Percentiles rank a stretch among this genome's conserved stretches.
Conservation (phyloP, 2,329 filamentous ascomycete genomes). For the Berkeleyomyces basicola region DNA sequence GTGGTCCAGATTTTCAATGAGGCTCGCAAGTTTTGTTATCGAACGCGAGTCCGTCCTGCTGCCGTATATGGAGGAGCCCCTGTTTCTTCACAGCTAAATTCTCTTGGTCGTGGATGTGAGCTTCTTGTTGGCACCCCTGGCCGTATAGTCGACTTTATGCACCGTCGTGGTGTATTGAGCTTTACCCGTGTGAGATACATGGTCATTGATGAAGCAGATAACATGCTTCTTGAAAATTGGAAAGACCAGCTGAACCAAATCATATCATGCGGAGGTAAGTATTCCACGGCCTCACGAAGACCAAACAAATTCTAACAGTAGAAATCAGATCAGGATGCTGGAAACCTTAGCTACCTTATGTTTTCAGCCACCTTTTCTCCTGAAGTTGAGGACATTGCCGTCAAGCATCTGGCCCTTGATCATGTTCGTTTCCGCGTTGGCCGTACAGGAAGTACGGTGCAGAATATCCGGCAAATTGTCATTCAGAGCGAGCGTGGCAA, state of each 20-base stretch:
- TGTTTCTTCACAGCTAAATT: conserved; percentile 47
- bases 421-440: conserved; percentile 74
- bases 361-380: conserved; percentile 94
- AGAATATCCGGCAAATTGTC: conserved; percentile 67
- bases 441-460: conserved; percentile 65
- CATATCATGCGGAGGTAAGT: conserved; percentile 17
- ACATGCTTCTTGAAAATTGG: conserved; percentile 74
- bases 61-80: conserved; percentile 79
- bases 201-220: conserved; percentile 88
- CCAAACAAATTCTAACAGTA: neutral
- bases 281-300: neutral
- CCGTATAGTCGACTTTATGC: conserved; percentile 70
- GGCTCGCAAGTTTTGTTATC: conserved; percentile 79
- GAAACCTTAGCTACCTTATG: conserved; percentile 53
- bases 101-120: conserved; percentile 74
- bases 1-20: conserved; percentile 94
- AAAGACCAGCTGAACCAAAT: conserved; percentile 57
- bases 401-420: conserved; percentile 54
- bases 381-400: conserved; percentile 57
- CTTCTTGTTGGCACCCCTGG: conserved; percentile 78
- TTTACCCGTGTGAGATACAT: conserved; percentile 62
- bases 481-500: conserved; percentile 44
- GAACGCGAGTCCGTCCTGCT: conserved; percentile 83
- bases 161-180: conserved; percentile 49
- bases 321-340: conserved; percentile 54